Base-by-base conservation (phyloP, 73 alveolate genomes). In the Paramecium pentaurelia region DNA sequence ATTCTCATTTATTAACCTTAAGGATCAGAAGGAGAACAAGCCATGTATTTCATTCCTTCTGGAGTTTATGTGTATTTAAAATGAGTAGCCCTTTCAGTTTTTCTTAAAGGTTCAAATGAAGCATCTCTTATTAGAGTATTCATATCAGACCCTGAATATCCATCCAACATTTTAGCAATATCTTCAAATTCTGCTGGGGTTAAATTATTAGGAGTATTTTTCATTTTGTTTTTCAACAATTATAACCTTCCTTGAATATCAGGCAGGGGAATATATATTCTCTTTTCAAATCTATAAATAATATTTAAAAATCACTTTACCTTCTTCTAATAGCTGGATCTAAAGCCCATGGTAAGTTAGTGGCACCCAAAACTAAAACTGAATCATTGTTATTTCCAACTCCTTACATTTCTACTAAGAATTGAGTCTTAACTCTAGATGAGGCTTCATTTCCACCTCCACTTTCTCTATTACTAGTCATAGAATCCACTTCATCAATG, bases 401-500 rank as follows among this genome's bases (percentile, higher is more conserved):
- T 12, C 99, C 99, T 88, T 98, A 97, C 99, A 98, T 96, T 93
- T 98, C 97, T 12, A 98, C 98, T 16, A 98, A 92, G 77, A 98
- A 92, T 86, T 98, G 99, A 16, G 99, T 96, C 92, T 96, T 96
- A 20, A 98, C 98, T 86, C 97, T 94, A 93, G 95, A 91, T 42
- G 93, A 86, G 8, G 95, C 98, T 92, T 95, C 98, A 49, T 92
- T 93, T 87, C 95, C 98, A n/a, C 98, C 94, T 80, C 86, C 95
- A 7, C 93, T 93, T 7, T 96, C 96, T 90, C 99, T 93, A 51
- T 93, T 73, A 42, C 97, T 93, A 34, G 96, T 95, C 59, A 98
- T 84, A 30, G 99, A 97, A 93, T 98, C 99, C 18, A 98, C 95
- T 92, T 98, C 99, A 88, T 98, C 99, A 40, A 98, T 96, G 92